phyloP scores from a whole-genome alignment of 108 stramenopile species.

The Pseudonitzschia delicatissima region DNA sequence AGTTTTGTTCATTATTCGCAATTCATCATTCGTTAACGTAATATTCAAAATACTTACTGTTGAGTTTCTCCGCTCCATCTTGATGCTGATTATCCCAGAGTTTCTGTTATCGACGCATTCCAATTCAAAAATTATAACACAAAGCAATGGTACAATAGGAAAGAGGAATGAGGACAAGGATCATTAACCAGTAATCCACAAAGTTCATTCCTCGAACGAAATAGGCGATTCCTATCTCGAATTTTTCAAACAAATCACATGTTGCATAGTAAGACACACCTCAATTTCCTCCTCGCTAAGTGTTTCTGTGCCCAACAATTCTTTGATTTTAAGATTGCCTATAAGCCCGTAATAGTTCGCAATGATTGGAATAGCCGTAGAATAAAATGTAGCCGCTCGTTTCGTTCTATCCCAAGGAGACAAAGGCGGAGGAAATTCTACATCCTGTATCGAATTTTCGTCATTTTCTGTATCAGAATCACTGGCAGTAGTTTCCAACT shows the following conservation, averaged over 20 bases:
- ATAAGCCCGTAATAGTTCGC: conserved; percentile 68
- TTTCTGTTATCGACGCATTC: conserved; percentile 8
- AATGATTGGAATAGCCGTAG: conserved; percentile 74
- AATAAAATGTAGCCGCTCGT: conserved; percentile 81
- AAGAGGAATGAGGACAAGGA: neutral
- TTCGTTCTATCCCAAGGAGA: conserved; percentile 55
- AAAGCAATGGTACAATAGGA: too few species aligned
- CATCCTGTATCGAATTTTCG: conserved; percentile 5
- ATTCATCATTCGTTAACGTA: neutral
- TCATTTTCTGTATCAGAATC: neutral
- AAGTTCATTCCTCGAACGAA: too few species aligned
- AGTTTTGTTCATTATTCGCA: neutral
- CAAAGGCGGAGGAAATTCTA: conserved; percentile 78
- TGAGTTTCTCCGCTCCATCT: conserved; percentile 72
- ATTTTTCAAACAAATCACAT: neutral
- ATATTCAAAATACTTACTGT: neutral
- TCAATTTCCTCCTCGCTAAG: conserved; percentile 62
- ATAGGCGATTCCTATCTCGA: neutral
- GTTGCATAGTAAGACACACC: conserved; percentile 7
- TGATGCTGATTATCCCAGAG: conserved; percentile 72
- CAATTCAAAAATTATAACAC: too few species aligned
- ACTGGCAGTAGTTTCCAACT: neutral
- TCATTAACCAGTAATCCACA: too few species aligned
- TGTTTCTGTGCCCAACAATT: conserved; percentile 46
- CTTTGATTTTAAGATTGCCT: conserved; percentile 58